These are phyloP conservation scores for Trichoderma harzianum DNA, from an alignment of 2,329 filamentous ascomycete genomes.

Conservation along the genomic window DNA sequence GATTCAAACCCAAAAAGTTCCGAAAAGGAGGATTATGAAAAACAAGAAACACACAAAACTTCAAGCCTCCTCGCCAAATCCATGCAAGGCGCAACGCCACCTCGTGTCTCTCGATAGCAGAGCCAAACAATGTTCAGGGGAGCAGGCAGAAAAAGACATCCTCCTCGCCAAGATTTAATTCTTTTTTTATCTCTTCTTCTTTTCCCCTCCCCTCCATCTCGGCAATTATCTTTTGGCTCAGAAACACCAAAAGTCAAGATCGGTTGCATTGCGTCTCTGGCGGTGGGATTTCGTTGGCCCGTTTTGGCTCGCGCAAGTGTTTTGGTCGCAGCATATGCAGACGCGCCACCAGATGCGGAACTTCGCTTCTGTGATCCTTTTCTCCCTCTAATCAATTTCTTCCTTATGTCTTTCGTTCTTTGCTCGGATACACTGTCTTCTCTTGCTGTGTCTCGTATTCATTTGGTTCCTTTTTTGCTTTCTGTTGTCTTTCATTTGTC, in stretches of 20 bases:
- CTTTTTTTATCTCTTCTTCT: neutral
- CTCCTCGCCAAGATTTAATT: neutral
- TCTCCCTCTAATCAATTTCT: neutral
- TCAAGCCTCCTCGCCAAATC: neutral
- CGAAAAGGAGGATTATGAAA: neutral
- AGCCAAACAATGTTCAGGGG: neutral
- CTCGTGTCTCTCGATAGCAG: neutral
- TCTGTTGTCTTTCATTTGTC: neutral
- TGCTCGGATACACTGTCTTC: neutral
- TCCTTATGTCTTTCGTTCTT: neutral
- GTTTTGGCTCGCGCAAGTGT: neutral
- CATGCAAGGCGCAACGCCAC: neutral
- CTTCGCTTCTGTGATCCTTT: neutral
- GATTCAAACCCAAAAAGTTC: neutral
- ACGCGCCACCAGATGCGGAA: neutral
- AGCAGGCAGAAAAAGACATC: too few relatives aligned
- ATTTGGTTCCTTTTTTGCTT: neutral
- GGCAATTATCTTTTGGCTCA: neutral
- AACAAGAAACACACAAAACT: neutral
- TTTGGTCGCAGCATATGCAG: neutral
- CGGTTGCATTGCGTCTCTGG: neutral
- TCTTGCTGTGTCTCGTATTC: neutral
- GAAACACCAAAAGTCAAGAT: neutral
- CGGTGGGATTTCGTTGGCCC: neutral
- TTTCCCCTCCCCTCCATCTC: neutral